These are phyloP conservation scores for Saccharomycopsis babjevae DNA, from an alignment of 805 yeast genomes.

Conservation along the genomic window DNA sequence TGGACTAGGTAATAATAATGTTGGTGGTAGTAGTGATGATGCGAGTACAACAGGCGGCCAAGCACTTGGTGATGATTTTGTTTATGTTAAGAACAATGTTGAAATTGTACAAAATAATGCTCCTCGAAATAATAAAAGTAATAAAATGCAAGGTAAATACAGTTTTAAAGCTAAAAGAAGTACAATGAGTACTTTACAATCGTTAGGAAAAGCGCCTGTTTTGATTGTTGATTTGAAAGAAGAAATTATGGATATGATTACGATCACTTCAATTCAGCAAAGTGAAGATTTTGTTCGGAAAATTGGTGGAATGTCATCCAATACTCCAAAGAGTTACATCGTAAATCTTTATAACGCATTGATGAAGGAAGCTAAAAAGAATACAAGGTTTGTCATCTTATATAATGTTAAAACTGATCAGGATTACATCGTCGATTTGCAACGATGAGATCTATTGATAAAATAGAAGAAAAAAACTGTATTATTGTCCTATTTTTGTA, in stretches of 20 bases:
- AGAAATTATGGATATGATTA: slow-evolving; percentile 77
- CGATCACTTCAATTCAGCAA: slow-evolving; percentile 62
- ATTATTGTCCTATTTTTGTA: neutral
- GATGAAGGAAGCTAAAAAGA: slow-evolving; percentile 60
- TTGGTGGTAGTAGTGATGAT: slow-evolving; percentile 22
- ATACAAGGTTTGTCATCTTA: slow-evolving; percentile 65
- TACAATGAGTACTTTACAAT: slow-evolving; percentile 41
- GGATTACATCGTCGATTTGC: slow-evolving; percentile 56
- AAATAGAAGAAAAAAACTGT: neutral
- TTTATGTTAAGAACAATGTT: slow-evolving; percentile 10
- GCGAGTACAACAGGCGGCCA: slow-evolving; percentile 20
- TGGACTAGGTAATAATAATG: slow-evolving; percentile 13
- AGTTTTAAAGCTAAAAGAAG: slow-evolving; percentile 67
- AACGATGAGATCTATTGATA: slow-evolving; percentile 30
- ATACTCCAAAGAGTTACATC: slow-evolving; percentile 74
- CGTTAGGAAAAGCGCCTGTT: slow-evolving; percentile 58
- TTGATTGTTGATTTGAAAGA: slow-evolving; percentile 70
- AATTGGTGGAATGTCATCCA: slow-evolving; percentile 71
- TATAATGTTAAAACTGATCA: slow-evolving; percentile 72
- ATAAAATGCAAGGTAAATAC: slow-evolving; percentile 55
- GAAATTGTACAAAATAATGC: slow-evolving; percentile 61
- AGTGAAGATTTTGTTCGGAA: slow-evolving; percentile 72
- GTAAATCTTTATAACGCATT: slow-evolving; percentile 62
- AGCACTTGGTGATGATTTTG: slow-evolving; percentile 19
- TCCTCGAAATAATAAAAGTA: slow-evolving; percentile 66